phyloP scores from a whole-genome alignment of 495 filamentous ascomycete genomes.

The Hypoxylon cercidicola region DNA sequence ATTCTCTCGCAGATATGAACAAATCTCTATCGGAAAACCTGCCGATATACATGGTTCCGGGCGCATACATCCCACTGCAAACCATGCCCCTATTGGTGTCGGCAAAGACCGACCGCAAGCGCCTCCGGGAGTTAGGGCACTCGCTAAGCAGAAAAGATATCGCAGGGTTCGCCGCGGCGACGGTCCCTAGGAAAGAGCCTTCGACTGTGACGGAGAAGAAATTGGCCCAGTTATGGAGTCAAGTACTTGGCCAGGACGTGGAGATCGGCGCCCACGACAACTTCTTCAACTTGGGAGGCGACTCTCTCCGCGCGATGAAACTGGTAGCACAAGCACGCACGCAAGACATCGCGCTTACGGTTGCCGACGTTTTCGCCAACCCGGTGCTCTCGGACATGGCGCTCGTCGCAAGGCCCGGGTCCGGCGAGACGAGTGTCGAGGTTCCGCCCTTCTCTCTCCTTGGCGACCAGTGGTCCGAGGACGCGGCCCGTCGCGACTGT shows the following conservation, averaged over 20 bases:
- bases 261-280: slow-evolving; percentile 51
- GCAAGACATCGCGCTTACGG: slow-evolving; percentile 51
- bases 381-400: slow-evolving; percentile 55
- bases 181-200: slow-evolving; percentile 37
- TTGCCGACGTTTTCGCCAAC: slow-evolving; percentile 57
- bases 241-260: slow-evolving; percentile 43
- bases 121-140: slow-evolving; percentile 55
- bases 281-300: slow-evolving; percentile 66
- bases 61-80: slow-evolving; percentile 67
- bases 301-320: slow-evolving; percentile 65
- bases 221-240: slow-evolving; percentile 44
- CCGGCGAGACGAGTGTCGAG: slow-evolving; percentile 17
- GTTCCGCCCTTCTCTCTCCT: slow-evolving; percentile 49
- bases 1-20: slow-evolving; percentile 44
- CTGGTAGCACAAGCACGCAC: slow-evolving; percentile 57
- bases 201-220: slow-evolving; percentile 45
- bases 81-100: slow-evolving; percentile 66
- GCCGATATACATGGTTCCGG: slow-evolving; percentile 69
- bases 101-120: slow-evolving; percentile 70
- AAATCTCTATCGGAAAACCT: slow-evolving; percentile 51
- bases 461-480: slow-evolving; percentile 37
- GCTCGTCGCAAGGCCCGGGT: slow-evolving; percentile 31
- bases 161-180: slow-evolving; percentile 37
- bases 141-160: slow-evolving; percentile 48
- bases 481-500: slow-evolving; percentile 40